Evolutionary conservation across 768 basidiomycete genomes (phyloP).

Genomic region (Lentinula guzmanii): DNA sequence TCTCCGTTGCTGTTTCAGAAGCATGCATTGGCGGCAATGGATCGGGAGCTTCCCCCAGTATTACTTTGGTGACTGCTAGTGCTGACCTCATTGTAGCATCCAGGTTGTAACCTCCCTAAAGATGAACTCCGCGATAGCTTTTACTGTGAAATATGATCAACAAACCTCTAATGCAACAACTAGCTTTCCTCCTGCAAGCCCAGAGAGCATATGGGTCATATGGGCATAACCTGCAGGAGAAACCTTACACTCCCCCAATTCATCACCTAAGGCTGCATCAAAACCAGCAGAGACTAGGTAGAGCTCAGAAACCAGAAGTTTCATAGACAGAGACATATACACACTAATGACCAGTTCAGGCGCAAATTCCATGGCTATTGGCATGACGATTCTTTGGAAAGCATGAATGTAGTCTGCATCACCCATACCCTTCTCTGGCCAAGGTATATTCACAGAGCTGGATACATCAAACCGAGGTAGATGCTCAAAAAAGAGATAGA

Average conservation of each 20-base stretch:
- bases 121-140: not conserved
- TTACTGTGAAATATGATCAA: not conserved
- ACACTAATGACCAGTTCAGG: slow-evolving; percentile 94
- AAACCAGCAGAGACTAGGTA: slow-evolving; percentile 91
- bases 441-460: slow-evolving; percentile 94
- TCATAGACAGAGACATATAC: slow-evolving; percentile 19
- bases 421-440: slow-evolving; percentile 83
- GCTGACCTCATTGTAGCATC: slow-evolving; percentile 85
- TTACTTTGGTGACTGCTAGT: slow-evolving; percentile 76
- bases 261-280: slow-evolving; percentile 92
- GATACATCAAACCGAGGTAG: slow-evolving; percentile 4
- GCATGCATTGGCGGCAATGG: slow-evolving; percentile 69
- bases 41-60: slow-evolving; percentile 87
- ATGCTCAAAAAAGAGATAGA: slow-evolving; percentile 12
- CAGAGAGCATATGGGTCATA: slow-evolving; percentile 96
- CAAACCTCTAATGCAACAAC: slow-evolving; percentile 91
- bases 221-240: slow-evolving; percentile 92
- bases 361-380: slow-evolving; percentile 93
- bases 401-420: slow-evolving; percentile 97
- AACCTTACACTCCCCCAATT: slow-evolving; percentile 86
- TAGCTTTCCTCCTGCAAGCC: slow-evolving; percentile 81
- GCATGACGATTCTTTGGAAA: slow-evolving; percentile 94
- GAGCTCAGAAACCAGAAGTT: not conserved
- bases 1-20: slow-evolving; percentile 78
- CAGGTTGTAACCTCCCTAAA: slow-evolving; percentile 92